Conservation (phyloP, 1,284 basidiomycete species). For the Lignosus rhinocerotis region DNA sequence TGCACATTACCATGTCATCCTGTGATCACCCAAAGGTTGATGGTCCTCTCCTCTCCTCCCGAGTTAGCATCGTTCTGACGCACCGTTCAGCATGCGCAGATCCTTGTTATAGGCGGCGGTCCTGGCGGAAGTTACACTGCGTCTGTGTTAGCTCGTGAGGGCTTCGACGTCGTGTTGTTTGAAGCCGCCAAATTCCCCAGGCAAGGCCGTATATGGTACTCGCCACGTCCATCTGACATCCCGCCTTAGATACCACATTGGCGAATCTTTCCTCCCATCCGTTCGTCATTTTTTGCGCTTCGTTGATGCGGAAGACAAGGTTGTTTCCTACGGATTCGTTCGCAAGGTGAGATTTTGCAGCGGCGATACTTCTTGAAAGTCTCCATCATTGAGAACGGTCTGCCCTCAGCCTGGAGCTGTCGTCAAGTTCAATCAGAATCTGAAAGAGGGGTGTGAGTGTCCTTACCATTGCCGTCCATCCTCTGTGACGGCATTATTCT, state of each 20-base stretch:
- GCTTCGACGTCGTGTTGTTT: conserved; percentile 64
- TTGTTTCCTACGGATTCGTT: neutral
- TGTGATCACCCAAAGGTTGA: too few species aligned
- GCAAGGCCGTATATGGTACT: conserved; percentile 25
- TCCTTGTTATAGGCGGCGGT: conserved; percentile 58
- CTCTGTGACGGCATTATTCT: neutral
- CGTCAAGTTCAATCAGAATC: conserved; percentile 44
- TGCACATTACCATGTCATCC: too few species aligned
- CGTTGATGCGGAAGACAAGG: neutral
- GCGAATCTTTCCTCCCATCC: neutral
- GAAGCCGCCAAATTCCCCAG: conserved; percentile 72
- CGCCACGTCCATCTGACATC: neutral
- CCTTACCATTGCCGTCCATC: neutral
- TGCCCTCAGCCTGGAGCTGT: conserved; percentile 40
- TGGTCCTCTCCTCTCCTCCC: too few species aligned
- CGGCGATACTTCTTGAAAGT: neutral
- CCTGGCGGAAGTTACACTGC: conserved; percentile 74
- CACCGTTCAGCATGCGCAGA: conserved; percentile 33
- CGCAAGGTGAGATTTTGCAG: neutral
- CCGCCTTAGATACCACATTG: neutral
- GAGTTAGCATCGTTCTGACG: too few species aligned
- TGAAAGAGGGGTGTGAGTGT: conserved; percentile 41
- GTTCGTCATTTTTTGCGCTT: neutral
- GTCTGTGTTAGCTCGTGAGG: conserved; percentile 67
- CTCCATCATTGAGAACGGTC: neutral